Evolutionary conservation across 192 early-diverging fungal species (phyloP), one percentile per base, ranked within the genome.

Genomic region (Coemansia sp.): DNA sequence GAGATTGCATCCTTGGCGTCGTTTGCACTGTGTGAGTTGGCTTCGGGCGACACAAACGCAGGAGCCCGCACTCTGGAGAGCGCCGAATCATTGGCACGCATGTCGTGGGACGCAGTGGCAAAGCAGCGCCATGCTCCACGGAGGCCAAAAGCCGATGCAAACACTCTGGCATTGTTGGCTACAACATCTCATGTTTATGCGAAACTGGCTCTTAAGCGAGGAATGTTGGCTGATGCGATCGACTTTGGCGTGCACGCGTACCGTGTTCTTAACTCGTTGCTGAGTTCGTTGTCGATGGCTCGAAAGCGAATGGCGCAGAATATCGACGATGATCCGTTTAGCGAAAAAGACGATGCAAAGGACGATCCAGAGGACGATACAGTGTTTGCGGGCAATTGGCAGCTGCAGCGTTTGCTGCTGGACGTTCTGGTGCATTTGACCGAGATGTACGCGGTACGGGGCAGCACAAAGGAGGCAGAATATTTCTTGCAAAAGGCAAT

Each of bases 161-260:
- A 70, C 8, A 71, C 64, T 9, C 46, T 79, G 44, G 58, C 70
- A 23, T 42, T 74, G 23, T 31, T 79, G 6, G 59, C 71, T 5
- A 60, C 46, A 31, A 70, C 79, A 3, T 56, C 73, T 18, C 61
- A 60, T 23, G 63, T 51, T 2, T 67, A 76, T 52, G 71, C 79
- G 21, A 24, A 40, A 15, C 55, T 81, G 5, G 73, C 79, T 15
- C 36, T 75, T 47, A 68, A 68, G 58, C 63, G 63, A 20, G 79
- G 79, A 4, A 50, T 46, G 51, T 62, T 81, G 37, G 73, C 79
- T 3, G 73, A 75, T 23, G 52, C 79, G 0, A 51, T 81, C 15
- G 73, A 81, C 23, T 61, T 69, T 62, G 63, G 62, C 5, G 28
- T 81, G 14, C 79, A 81, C n/a, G 52, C 65, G 40, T 76, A 81